These are phyloP conservation scores for Cercophora samala DNA, from an alignment of 495 filamentous ascomycete genomes.

Conservation along the genomic window DNA sequence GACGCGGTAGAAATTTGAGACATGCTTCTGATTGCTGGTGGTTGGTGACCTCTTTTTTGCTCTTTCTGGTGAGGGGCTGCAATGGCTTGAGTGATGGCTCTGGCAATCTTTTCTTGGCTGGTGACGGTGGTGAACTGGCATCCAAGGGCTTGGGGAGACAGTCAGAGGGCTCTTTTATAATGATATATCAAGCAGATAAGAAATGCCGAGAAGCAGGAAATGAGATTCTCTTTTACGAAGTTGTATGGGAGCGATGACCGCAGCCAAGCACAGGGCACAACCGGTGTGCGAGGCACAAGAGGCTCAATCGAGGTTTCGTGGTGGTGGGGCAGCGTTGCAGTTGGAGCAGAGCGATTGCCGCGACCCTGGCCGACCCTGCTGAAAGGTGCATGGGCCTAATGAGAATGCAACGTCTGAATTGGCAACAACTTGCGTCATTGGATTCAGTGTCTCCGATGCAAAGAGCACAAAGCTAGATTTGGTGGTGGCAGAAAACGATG, in stretches of 20 bases:
- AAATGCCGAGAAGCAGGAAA: background rate
- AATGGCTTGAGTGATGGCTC: background rate
- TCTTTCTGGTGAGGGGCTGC: background rate
- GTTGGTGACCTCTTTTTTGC: constrained; percentile 5
- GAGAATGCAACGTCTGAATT: background rate
- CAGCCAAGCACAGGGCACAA: background rate
- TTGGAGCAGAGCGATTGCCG: background rate
- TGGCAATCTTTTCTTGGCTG: background rate
- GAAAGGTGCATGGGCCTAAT: constrained; percentile 1
- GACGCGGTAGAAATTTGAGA: background rate
- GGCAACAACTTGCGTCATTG: constrained; percentile 8
- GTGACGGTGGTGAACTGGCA: background rate
- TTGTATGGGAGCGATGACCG: background rate
- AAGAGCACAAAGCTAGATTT: constrained; percentile 5
- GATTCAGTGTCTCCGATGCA: background rate
- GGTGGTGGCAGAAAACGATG: background rate
- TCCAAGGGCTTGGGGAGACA: background rate
- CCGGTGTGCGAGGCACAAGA: background rate
- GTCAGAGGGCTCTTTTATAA: no score
- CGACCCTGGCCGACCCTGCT: constrained; percentile 8
- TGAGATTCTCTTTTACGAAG: background rate
- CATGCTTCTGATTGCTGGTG: background rate
- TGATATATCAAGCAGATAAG: no score
- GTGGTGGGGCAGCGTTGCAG: background rate
- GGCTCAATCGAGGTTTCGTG: background rate